Base-by-base conservation (phyloP, 148 eudicot species). In the Fagopyrum homotropicum region DNA sequence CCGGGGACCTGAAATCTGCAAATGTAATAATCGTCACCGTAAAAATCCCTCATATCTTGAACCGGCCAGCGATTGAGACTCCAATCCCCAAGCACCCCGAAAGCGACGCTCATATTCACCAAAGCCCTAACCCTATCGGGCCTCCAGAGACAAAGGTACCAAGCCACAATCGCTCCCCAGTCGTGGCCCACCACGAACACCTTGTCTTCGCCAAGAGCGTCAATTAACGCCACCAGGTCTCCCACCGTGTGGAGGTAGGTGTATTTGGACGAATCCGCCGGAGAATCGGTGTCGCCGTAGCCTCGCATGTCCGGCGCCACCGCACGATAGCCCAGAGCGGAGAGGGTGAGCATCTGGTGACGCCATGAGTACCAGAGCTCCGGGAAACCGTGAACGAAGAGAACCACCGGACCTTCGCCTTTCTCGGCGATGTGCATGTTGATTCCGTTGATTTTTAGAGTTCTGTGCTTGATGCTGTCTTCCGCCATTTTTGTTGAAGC, bases 161-260 rank as follows among this genome's bases (percentile, higher is more conserved):
- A 89, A 7, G 89, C 92, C 35, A 86, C 77, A 8, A 75, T 43
- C 19, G 89, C 89, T 0, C 91, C 91, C 89, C 16, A 12, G 12
- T 88, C 91, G 73, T 88, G 89, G 6, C 88, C 89, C 9, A 88
- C 90, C 10, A 88, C 69, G 68, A 83, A 88, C 15, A 83, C 84
- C 55, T 51, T 45, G 5, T 86, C 80, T 14, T 76, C 77, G 5
- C 81, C 77, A 69, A 88, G 46, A 2, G 63, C 79, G 12, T 51
- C 71, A 16, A 66, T 29, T 6, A 66, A 45, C 71, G 45, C 71
- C 71, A 66, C 71, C 45, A 66, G 44, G 15, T 66, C 71, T 15
- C 71, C 71, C 6, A 44, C 71, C 12, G 14, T 66, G 17, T 66
- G 71, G 56, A 17, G 9, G 71, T 66, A 66, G 46, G 71, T 66